These are phyloP conservation scores for Dactylorhiza incarnata DNA, from an alignment of 106 monocot species.

Conservation along the genomic window DNA sequence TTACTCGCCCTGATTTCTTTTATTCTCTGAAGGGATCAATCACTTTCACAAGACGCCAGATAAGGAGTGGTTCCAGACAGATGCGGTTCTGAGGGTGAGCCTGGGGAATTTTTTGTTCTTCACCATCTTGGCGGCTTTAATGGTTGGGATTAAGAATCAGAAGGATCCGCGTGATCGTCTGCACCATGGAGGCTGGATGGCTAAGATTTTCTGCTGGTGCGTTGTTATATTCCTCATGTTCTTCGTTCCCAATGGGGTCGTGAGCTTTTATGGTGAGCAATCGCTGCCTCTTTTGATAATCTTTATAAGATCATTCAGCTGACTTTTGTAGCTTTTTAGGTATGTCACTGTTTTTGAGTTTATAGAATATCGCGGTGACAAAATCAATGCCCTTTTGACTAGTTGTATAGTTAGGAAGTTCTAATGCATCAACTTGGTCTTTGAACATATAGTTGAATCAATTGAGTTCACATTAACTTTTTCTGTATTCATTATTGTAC, in stretches of 20 bases:
- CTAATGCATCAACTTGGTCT: too few relatives aligned
- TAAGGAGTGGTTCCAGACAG: conserved; percentile 98
- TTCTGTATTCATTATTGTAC: too few relatives aligned
- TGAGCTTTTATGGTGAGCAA: conserved; percentile 26
- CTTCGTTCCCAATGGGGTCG: conserved; percentile 23
- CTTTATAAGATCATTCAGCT: background rate
- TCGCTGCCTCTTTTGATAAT: background rate
- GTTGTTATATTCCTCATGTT: conserved; percentile 39
- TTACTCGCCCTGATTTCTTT: background rate
- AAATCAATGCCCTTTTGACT: background rate
- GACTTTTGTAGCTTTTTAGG: background rate
- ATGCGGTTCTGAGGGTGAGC: conserved; percentile 92
- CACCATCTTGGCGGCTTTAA: conserved; percentile 64
- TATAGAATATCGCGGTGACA: background rate
- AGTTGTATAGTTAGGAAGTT: too few relatives aligned
- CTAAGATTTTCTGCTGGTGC: conserved; percentile 85
- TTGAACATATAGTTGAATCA: too few relatives aligned
- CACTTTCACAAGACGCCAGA: conserved; percentile 85
- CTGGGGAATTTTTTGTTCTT: conserved; percentile 95
- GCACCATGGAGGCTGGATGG: conserved; percentile 96
- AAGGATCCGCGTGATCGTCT: conserved; percentile 85
- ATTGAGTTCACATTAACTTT: too few relatives aligned
- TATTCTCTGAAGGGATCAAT: conserved; percentile 68
- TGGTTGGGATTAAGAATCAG: conserved; percentile 92
- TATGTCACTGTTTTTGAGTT: background rate